Conservation (phyloP, 2,329 filamentous ascomycete genomes). For the Phialocephala sp. region DNA sequence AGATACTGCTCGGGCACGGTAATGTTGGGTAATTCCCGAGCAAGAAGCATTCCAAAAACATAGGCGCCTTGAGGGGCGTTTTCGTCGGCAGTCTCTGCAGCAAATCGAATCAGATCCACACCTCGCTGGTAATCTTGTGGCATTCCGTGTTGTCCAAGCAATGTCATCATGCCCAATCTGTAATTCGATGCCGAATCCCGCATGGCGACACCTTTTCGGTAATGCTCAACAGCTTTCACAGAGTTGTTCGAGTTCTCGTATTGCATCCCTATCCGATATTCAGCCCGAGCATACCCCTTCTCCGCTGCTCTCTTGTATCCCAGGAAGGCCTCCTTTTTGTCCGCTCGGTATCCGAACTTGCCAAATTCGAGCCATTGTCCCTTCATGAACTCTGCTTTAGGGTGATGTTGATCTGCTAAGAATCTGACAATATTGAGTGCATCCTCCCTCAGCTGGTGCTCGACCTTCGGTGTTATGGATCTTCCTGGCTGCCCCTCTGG, state of each 20-base stretch:
- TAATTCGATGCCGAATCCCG: slow-evolving; percentile 87
- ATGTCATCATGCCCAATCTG: slow-evolving; percentile 95
- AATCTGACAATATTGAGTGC: slow-evolving; percentile 92
- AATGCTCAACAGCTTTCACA: slow-evolving; percentile 88
- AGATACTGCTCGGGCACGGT: slow-evolving; percentile 75
- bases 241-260: slow-evolving; percentile 95
- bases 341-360: slow-evolving; percentile 86
- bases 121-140: slow-evolving; percentile 79
- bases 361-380: slow-evolving; percentile 99
- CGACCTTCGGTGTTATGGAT: slow-evolving; percentile 80
- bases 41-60: slow-evolving; percentile 92
- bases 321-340: slow-evolving; percentile 92
- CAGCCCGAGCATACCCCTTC: slow-evolving; percentile 83
- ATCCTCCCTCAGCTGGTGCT: slow-evolving; percentile 86
- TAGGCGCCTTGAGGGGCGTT: slow-evolving; percentile 97
- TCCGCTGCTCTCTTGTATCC: slow-evolving; percentile 87
- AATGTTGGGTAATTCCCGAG: slow-evolving; percentile 90
- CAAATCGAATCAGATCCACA: slow-evolving; percentile 80
- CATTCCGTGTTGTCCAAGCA: slow-evolving; percentile 92
- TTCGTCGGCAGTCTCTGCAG: slow-evolving; percentile 88
- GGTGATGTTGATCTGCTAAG: slow-evolving; percentile 88
- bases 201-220: slow-evolving; percentile 77
- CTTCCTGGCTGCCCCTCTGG: slow-evolving; percentile 55
- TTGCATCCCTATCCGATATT: slow-evolving; percentile 98
- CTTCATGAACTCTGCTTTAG: slow-evolving; percentile 90